Evolutionary conservation across 2,329 filamentous ascomycete genomes (phyloP), one percentile per base, ranked within the genome.

Genomic region (Erysiphe pulchra): DNA sequence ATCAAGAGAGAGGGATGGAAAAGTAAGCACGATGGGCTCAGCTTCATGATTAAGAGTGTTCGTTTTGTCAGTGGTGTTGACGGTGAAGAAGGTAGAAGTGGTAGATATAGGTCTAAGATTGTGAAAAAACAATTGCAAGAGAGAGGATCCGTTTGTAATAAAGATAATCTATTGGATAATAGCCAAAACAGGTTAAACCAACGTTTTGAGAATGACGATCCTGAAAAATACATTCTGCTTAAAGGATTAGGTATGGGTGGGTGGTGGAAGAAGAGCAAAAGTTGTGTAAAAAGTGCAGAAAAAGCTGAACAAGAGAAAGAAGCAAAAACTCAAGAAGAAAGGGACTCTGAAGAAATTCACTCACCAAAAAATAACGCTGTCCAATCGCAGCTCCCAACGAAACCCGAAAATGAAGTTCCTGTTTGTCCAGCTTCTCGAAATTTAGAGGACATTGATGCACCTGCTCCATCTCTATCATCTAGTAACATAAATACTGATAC

Each of bases 31-130:
- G 12, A 69, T 57, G 50, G 62, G 57, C 72, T 93, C 59, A 93
- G 85, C 58, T 95, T 82, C 61, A 84, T 80, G 69, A 73, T 98
- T 42, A 68, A 76, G 49, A 74, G 75, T 45, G 71, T 93, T 11
- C 75, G 84, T 45, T 95, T 86, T 77, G 81, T 94, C 0, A 77
- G 82, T 50, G 85, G 90, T 12, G 78, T 72, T 0, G 68, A 67
- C 47, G 63, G 48, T 55, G 63, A 54, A 47, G 60, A 50, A 56
- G 60, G 52, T 57, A 66, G 61, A 57, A 67, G 56, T 53, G 67
- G 53, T 57, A 64, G 52, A 55, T 63, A 57, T 49, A 55, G 54
- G 46, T 51, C 50, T 47, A 47, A 50, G 28, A 50, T 52, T 14
- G 50, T 54, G 9, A 46, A 38, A 7, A 33, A 46, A 39, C 45